phyloP scores from a whole-genome alignment of 2,329 filamentous ascomycete genomes.

The Ophiostoma perfectum region DNA sequence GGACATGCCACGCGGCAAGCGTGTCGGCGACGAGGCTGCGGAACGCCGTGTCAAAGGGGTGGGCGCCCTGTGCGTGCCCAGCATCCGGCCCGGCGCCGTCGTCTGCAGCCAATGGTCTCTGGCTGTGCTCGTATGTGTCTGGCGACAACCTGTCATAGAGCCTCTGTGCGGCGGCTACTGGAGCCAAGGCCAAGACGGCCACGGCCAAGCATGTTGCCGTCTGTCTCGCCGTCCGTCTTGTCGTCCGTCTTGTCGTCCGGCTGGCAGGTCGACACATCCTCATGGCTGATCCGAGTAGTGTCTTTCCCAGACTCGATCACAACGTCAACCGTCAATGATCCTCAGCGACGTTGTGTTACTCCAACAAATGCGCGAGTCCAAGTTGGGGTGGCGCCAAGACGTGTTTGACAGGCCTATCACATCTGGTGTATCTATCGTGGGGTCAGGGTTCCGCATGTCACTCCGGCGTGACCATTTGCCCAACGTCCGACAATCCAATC shows the following conservation, averaged over 20 bases:
- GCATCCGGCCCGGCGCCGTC: neutral
- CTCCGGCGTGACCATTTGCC: too few relatives aligned
- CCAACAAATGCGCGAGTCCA: too few relatives aligned
- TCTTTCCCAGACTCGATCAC: neutral
- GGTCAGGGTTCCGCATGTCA: neutral
- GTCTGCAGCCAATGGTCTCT: neutral
- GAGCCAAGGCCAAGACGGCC: neutral
- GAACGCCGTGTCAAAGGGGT: constrained; percentile 24
- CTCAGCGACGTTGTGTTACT: too few relatives aligned
- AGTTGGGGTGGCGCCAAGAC: too few relatives aligned
- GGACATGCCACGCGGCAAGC: constrained; percentile 39
- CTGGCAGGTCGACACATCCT: neutral
- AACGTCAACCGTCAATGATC: too few relatives aligned
- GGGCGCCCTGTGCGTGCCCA: neutral
- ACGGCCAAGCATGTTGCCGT: neutral
- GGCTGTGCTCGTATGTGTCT: neutral
- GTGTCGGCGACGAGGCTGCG: constrained; percentile 21
- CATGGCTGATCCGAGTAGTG: neutral
- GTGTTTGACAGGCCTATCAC: too few relatives aligned
- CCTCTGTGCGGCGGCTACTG: constrained; percentile 5
- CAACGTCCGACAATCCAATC: too few relatives aligned
- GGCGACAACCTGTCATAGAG: neutral
- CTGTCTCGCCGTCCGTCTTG: neutral
- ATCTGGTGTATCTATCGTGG: neutral
- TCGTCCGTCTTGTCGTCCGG: neutral